phyloP scores from a whole-genome alignment of 257 asterid species.

The Voacanga thouarsii region DNA sequence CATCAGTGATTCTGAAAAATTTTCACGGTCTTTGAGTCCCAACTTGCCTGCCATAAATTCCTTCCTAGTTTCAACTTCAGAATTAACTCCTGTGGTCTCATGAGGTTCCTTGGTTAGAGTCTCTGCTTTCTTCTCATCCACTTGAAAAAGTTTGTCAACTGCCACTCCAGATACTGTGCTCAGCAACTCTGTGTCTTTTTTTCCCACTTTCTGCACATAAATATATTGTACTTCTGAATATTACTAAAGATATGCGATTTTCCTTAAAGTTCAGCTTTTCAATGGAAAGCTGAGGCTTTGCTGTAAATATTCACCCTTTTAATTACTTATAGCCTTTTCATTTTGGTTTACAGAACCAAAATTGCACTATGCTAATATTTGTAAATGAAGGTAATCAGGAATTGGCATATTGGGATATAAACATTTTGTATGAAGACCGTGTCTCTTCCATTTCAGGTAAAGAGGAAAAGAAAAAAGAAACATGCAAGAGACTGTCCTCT shows the following conservation, averaged over 20 bases:
- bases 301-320: not conserved
- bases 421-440: not conserved
- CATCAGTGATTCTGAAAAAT: constrained; percentile 7
- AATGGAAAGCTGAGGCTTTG: not conserved
- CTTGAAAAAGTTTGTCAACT: not conserved
- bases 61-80: not conserved
- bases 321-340: not conserved
- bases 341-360: not conserved
- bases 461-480: no score
- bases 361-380: not conserved
- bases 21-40: constrained; percentile 8
- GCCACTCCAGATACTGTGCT: not conserved
- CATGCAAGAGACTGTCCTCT: no score
- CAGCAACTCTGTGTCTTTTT: not conserved
- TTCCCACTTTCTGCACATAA: constrained; percentile 2
- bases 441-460: not conserved
- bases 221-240: not conserved
- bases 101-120: not conserved
- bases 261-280: not conserved
- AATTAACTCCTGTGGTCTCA: not conserved
- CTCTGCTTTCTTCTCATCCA: not conserved
- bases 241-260: not conserved
- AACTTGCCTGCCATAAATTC: constrained; percentile 9
- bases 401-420: not conserved
- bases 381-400: not conserved